phyloP scores from a whole-genome alignment of 2,329 filamentous ascomycete genomes.

The Rhytidhysteron rufulum region DNA sequence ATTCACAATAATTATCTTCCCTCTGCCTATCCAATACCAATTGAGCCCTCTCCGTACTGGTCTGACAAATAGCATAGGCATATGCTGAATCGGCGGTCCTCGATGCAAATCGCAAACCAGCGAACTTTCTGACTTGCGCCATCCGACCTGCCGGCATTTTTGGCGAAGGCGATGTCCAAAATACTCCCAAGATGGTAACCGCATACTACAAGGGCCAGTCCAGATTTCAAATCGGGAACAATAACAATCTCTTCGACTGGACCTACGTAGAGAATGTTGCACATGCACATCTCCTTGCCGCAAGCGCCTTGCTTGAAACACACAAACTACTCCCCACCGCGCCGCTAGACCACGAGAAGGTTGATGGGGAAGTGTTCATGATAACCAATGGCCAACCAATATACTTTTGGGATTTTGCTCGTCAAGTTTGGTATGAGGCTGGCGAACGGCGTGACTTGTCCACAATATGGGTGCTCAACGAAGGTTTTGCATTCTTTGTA shows the following conservation, averaged over 20 bases:
- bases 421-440: conserved; percentile 44
- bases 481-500: conserved; percentile 39
- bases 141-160: conserved; percentile 51
- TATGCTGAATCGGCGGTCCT: conserved; percentile 47
- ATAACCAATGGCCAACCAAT: conserved; percentile 49
- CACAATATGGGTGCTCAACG: conserved; percentile 41
- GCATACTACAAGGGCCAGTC: conserved; percentile 46
- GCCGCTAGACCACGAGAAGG: conserved; percentile 42
- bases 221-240: conserved; percentile 49
- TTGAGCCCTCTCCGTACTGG: not conserved
- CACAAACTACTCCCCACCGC: conserved; percentile 31
- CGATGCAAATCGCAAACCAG: conserved; percentile 43
- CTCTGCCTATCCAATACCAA: too few species aligned
- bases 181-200: conserved; percentile 43
- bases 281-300: conserved; percentile 49
- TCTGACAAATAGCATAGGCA: conserved; percentile 23
- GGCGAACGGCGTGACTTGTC: conserved; percentile 35
- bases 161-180: conserved; percentile 47
- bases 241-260: conserved; percentile 53
- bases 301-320: conserved; percentile 46
- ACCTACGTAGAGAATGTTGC: conserved; percentile 52
- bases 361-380: conserved; percentile 51
- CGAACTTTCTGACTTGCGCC: conserved; percentile 46
- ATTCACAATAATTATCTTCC: not conserved
- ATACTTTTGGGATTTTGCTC: conserved; percentile 51